Evolutionary conservation across 441 rosid species (phyloP).

Genomic region (Gossypium lobatum): DNA sequence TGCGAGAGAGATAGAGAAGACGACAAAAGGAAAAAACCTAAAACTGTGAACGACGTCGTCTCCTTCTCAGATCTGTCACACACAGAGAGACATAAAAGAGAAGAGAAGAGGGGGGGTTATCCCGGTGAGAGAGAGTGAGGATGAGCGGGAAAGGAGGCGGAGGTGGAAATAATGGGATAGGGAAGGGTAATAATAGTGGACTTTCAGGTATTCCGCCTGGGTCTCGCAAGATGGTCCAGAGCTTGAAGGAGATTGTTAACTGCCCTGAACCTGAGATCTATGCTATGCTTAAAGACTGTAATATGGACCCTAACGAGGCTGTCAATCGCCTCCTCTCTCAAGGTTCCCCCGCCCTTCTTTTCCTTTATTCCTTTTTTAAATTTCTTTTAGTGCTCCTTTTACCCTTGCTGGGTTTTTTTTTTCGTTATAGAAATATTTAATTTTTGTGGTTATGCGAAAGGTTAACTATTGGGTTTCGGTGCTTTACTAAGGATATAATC

Average conservation of each 20-base stretch:
- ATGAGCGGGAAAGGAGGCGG: slow-evolving; percentile 61
- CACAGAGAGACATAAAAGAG: background rate
- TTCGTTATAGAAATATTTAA: background rate
- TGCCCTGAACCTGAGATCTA: slow-evolving; percentile 91
- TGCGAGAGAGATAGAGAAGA: background rate
- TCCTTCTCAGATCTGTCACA: slow-evolving; percentile 10
- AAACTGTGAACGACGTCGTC: background rate
- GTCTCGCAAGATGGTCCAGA: slow-evolving; percentile 83
- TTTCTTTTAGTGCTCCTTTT: background rate
- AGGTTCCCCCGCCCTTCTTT: slow-evolving; percentile 35
- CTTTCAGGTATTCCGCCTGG: slow-evolving; percentile 65
- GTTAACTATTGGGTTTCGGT: background rate
- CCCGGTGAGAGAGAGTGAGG: slow-evolving; percentile 16
- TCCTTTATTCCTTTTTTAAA: background rate
- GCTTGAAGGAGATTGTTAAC: slow-evolving; percentile 93
- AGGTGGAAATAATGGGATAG: slow-evolving; percentile 41
- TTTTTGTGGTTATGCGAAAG: background rate
- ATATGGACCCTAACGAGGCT: slow-evolving; percentile 98
- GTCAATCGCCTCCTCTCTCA: slow-evolving; percentile 90
- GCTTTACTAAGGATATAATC: background rate
- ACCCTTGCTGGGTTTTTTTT: background rate
- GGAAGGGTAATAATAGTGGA: slow-evolving; percentile 45
- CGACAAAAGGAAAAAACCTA: background rate
- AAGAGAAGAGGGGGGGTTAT: background rate
- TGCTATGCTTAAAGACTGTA: slow-evolving; percentile 86